phyloP scores from a whole-genome alignment of 2,329 filamentous ascomycete species.

The Lasiodiplodia sp. region DNA sequence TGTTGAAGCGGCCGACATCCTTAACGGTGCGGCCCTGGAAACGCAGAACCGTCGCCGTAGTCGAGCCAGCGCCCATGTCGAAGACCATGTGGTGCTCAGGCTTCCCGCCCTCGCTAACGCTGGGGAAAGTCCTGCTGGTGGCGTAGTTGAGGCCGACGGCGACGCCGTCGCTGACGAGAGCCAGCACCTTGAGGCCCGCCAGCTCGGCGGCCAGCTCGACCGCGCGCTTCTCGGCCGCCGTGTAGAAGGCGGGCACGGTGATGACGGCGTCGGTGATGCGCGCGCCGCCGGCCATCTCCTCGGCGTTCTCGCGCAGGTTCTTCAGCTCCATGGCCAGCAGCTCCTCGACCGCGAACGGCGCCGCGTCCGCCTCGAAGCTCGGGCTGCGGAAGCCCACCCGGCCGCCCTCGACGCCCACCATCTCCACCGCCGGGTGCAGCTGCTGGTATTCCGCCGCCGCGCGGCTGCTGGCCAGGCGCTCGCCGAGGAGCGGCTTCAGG shows the following conservation, averaged over 20 bases:
- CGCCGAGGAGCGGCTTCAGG: conserved; percentile 86
- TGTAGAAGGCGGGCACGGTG: conserved; percentile 90
- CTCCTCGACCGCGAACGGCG: conserved; percentile 80
- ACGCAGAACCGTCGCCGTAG: conserved; percentile 85
- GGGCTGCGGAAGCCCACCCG: conserved; percentile 79
- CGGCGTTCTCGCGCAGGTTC: conserved; percentile 88
- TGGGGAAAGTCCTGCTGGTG: conserved; percentile 87
- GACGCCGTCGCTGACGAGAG: conserved; percentile 85
- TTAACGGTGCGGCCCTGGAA: conserved; percentile 92
- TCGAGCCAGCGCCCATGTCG: conserved; percentile 96
- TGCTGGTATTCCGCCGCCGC: conserved; percentile 73
- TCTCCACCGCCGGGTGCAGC: conserved; percentile 78
- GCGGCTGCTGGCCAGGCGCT: conserved; percentile 60
- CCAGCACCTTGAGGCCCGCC: conserved; percentile 85
- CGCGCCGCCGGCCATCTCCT: conserved; percentile 76
- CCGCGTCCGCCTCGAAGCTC: conserved; percentile 69
- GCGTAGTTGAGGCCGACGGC: conserved; percentile 96
- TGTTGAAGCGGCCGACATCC: conserved; percentile 91
- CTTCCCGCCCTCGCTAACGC: conserved; percentile 79
- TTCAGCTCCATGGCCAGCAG: conserved; percentile 95
- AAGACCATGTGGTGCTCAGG: conserved; percentile 93
- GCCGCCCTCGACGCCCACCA: conserved; percentile 69
- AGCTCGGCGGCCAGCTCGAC: conserved; percentile 84
- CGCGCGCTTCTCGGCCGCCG: conserved; percentile 85
- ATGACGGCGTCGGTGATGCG: conserved; percentile 83